These are phyloP conservation scores for Blastobotrys buckinghamii DNA, from an alignment of 1,139 yeast species.

Conservation along the genomic window DNA sequence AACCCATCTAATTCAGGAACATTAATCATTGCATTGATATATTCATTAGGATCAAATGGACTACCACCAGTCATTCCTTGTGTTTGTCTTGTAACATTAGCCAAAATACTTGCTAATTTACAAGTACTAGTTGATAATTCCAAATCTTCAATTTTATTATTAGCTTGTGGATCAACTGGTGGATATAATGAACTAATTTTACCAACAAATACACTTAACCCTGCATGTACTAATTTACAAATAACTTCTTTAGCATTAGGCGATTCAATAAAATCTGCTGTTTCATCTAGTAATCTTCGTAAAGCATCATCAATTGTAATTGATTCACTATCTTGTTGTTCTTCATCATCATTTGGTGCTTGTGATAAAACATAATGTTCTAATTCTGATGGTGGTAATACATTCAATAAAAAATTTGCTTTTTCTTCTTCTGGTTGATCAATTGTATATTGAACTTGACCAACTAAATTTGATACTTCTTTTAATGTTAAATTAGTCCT, in stretches of 20 bases:
- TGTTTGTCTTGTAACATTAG: constrained; percentile 63
- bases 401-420: constrained; percentile 27
- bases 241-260: constrained; percentile 38
- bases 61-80: constrained; percentile 46
- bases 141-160: constrained; percentile 16
- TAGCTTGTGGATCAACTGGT: constrained; percentile 20
- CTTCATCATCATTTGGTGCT: constrained; percentile 23
- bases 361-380: constrained; percentile 36
- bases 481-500: constrained; percentile 60
- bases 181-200: constrained; percentile 25
- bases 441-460: constrained; percentile 38
- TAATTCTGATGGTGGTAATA: constrained; percentile 40
- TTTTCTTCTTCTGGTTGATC: constrained; percentile 29
- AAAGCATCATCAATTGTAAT: constrained; percentile 17
- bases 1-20: constrained; percentile 73
- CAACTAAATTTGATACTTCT: constrained; percentile 50
- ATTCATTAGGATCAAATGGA: constrained; percentile 46
- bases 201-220: constrained; percentile 30
- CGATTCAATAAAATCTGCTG: constrained; percentile 44
- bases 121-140: constrained; percentile 24
- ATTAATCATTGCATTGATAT: constrained; percentile 40
- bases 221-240: constrained; percentile 35
- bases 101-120: constrained; percentile 65
- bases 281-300: constrained; percentile 43
- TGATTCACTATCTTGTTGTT: constrained; percentile 7